Evolutionary conservation across 345 rosid species (phyloP).

Genomic region (Lagerstroemia speciosa): DNA sequence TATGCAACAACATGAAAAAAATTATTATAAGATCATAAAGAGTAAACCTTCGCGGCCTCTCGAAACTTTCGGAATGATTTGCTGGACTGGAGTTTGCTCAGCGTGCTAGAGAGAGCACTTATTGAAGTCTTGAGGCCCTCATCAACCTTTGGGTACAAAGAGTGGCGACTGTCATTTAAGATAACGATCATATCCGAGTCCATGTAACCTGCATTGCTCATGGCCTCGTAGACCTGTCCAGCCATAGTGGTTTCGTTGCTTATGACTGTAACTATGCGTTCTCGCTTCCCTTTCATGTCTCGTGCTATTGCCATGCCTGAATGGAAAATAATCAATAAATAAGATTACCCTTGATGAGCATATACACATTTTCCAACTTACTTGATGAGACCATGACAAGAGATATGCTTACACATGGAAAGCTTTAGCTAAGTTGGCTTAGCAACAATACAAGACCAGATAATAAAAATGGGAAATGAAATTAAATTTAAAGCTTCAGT

Average conservation of each 20-base stretch:
- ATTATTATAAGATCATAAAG: conserved; percentile 11
- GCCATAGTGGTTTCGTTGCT: conserved; percentile 76
- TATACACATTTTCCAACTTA: not conserved
- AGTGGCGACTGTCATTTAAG: conserved; percentile 73
- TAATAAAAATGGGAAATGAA: not conserved
- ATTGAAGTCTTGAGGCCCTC: conserved; percentile 70
- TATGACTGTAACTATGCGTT: conserved; percentile 63
- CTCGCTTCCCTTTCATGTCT: conserved; percentile 79
- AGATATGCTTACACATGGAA: not conserved
- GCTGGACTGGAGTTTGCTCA: conserved; percentile 87
- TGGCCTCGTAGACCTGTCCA: conserved; percentile 93
- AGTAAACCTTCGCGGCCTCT: conserved; percentile 75
- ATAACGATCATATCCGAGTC: conserved; percentile 85
- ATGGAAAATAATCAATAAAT: conserved; percentile 1
- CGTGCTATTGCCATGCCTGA: conserved; percentile 88
- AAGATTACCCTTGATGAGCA: not conserved
- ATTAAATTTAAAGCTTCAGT: not conserved
- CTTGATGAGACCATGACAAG: not conserved
- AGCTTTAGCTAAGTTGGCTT: not conserved
- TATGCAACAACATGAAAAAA: not conserved
- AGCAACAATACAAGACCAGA: not conserved
- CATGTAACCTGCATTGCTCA: conserved; percentile 91
- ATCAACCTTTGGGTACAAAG: conserved; percentile 64
- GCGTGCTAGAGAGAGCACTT: conserved; percentile 64
- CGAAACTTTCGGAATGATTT: conserved; percentile 71